phyloP scores from a whole-genome alignment of 164 flowering plant species.

The Hamamelis virginiana region DNA sequence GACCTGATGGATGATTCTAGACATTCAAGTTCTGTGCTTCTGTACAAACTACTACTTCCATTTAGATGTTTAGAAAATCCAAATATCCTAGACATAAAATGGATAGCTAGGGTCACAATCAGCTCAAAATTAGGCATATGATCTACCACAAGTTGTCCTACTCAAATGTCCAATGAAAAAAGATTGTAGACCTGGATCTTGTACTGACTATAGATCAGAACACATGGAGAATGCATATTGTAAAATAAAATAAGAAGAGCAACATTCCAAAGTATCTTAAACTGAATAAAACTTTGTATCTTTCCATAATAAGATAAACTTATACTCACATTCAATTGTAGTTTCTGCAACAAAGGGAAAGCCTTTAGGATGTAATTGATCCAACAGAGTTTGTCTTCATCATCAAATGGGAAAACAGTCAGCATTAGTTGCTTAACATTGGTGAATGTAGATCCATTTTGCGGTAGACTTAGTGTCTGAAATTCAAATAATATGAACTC shows the following conservation, averaged over 20 bases:
- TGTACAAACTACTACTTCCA: background rate
- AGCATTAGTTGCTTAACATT: slow-evolving; percentile 11
- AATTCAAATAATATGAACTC: background rate
- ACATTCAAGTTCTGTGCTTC: background rate
- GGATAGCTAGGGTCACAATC: no score
- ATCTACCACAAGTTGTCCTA: background rate
- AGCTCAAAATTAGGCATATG: background rate
- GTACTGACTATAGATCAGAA: background rate
- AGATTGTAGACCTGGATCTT: background rate
- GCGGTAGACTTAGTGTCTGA: slow-evolving; percentile 8
- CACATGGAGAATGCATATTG: no score
- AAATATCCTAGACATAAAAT: no score
- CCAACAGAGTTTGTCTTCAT: slow-evolving; percentile 18
- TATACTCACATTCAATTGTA: slow-evolving; percentile 16
- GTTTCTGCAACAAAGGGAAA: slow-evolving; percentile 11
- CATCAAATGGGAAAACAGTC: slow-evolving; percentile 12
- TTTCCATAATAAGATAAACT: background rate
- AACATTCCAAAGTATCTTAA: background rate
- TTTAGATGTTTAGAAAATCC: background rate
- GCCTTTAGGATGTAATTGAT: slow-evolving; percentile 15
- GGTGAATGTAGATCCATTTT: slow-evolving; percentile 1
- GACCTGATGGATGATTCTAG: background rate
- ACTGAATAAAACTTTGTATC: background rate
- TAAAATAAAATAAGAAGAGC: background rate
- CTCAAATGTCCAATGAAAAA: background rate